A percentile compares a stretch with the other conserved stretches of the same genome.
phyloP scores from a whole-genome alignment of 176 grass and related monocot genomes.

The Eleusine coracana region DNA sequence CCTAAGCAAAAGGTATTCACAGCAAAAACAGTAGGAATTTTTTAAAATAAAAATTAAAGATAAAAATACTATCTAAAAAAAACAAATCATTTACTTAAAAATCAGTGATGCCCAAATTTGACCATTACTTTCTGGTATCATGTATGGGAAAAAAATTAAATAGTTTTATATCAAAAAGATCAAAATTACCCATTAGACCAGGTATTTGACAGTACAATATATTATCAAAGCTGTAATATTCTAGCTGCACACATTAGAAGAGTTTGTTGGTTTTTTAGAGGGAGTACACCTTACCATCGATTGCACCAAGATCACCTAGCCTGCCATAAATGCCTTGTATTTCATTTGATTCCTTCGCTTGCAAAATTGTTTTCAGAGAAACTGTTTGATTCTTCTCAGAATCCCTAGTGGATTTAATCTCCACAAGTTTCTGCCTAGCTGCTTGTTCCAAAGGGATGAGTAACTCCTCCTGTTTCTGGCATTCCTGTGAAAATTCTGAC shows the following conservation, averaged over 20 bases:
- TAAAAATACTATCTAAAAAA: background rate
- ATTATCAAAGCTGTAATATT: background rate
- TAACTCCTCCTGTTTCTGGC: slow-evolving; percentile 66
- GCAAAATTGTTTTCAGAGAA: slow-evolving; percentile 86
- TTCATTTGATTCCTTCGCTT: slow-evolving; percentile 92
- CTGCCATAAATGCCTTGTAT: slow-evolving; percentile 94
- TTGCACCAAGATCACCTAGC: slow-evolving; percentile 93
- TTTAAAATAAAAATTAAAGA: background rate
- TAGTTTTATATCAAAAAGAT: background rate
- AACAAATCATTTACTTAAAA: background rate
- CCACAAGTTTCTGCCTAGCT: slow-evolving; percentile 79
- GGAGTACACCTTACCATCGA: slow-evolving; percentile 66
- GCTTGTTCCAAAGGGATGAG: slow-evolving; percentile 82
- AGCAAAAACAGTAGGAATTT: background rate
- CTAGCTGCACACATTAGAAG: background rate
- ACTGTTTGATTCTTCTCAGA: slow-evolving; percentile 76
- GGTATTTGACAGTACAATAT: background rate
- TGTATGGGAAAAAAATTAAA: background rate
- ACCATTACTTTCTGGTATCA: background rate
- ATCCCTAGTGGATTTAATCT: slow-evolving; percentile 71
- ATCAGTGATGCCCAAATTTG: background rate
- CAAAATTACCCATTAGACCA: background rate
- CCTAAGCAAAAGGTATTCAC: background rate
- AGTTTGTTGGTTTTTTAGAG: slow-evolving; percentile 21
- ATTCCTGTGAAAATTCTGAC: slow-evolving; percentile 60